phyloP scores from a whole-genome alignment of 2,329 filamentous ascomycete species.

The Pezicula radicicola region DNA sequence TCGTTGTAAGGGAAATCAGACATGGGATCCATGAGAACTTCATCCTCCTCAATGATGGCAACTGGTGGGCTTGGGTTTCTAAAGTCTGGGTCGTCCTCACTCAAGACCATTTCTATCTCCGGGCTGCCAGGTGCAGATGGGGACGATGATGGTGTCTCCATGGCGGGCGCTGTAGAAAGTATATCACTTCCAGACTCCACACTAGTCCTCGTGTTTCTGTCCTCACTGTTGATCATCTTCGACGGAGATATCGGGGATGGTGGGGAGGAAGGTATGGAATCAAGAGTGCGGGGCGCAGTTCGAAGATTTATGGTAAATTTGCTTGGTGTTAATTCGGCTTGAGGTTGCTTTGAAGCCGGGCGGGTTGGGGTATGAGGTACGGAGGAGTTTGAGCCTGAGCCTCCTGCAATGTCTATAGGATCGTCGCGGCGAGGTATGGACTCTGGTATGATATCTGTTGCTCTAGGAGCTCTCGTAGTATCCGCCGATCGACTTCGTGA shows the following conservation, averaged over 20 bases:
- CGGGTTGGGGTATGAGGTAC: constrained; percentile 25
- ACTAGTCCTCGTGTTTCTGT: constrained; percentile 19
- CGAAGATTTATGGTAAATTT: constrained; percentile 60
- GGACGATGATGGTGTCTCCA: constrained; percentile 28
- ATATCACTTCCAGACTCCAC: constrained; percentile 28
- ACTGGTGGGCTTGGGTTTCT: constrained; percentile 19
- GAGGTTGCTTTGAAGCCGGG: constrained; percentile 28
- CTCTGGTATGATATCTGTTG: constrained; percentile 14
- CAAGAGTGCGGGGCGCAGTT: constrained; percentile 36
- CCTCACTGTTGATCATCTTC: constrained; percentile 21
- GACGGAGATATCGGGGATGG: constrained; percentile 35
- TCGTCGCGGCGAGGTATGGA: constrained; percentile 12
- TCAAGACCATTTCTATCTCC: constrained; percentile 24
- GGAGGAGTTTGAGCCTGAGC: constrained; percentile 27
- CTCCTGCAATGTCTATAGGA: constrained; percentile 18
- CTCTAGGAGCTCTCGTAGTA: constrained; percentile 14
- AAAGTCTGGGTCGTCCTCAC: constrained; percentile 24
- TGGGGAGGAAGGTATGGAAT: constrained; percentile 40
- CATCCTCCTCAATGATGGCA: constrained; percentile 25
- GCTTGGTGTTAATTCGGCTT: constrained; percentile 47
- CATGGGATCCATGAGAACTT: constrained; percentile 37
- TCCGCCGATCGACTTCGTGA: constrained; percentile 53
- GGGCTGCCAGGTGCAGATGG: constrained; percentile 26
- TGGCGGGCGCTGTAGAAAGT: constrained; percentile 21
- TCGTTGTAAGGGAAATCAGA: constrained; percentile 40